A percentile compares a stretch with the other conserved stretches of the same genome.
Evolutionary conservation across 768 basidiomycete genomes (phyloP).

Genomic region (Trametes elegans): DNA sequence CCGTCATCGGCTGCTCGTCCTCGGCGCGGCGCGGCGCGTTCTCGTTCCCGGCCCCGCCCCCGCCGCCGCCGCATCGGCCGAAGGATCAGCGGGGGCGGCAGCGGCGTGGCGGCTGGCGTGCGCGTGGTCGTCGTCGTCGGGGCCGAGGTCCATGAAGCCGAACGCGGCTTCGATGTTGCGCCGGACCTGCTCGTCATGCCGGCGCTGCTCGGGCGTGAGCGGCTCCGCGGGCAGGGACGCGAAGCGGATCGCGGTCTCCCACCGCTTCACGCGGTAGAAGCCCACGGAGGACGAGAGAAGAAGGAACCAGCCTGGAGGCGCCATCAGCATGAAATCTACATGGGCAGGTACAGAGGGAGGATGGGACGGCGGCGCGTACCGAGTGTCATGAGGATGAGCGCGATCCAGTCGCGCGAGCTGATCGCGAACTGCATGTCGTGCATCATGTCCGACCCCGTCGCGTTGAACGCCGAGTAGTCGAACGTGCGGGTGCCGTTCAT

Average conservation of each 20-base stretch:
- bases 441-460: conserved; percentile 16
- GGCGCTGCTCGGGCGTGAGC: conserved; percentile 44
- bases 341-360: neutral
- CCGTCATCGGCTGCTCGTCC: conserved; percentile 4
- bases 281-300: conserved; percentile 80
- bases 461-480: conserved; percentile 6
- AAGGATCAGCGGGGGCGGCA: neutral
- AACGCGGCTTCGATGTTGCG: conserved; percentile 53
- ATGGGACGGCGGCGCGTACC: conserved; percentile 40
- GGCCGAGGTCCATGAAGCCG: conserved; percentile 36
- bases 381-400: conserved; percentile 88
- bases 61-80: neutral
- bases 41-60: conserved; percentile 1
- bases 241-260: conserved; percentile 70
- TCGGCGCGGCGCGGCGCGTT: conserved; percentile 5
- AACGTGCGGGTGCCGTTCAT: conserved; percentile 22
- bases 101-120: conserved; percentile 19
- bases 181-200: conserved; percentile 50
- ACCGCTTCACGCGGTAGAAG: conserved; percentile 82
- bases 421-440: conserved; percentile 31
- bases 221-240: conserved; percentile 31
- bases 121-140: conserved; percentile 29
- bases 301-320: conserved; percentile 93
- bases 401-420: conserved; percentile 80
- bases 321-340: too few species aligned